Base-by-base conservation (phyloP, 305 asterid species). In the Caryopteris hybrid region DNA sequence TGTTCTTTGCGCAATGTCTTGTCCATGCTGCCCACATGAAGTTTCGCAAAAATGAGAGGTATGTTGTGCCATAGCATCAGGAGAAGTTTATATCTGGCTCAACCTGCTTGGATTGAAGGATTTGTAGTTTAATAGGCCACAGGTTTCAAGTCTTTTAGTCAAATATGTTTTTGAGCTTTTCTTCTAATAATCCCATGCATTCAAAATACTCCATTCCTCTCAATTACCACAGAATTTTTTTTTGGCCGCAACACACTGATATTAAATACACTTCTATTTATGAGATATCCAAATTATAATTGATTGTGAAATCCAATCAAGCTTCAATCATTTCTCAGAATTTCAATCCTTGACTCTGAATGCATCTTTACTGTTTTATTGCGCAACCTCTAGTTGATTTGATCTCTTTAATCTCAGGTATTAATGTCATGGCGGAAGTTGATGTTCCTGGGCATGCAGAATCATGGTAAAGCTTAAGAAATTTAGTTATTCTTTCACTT, bases 401-500 rank as follows among this genome's bases (percentile, higher is more conserved):
- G 34, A 27, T 43, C 25, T 54, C 50, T 50, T 61, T 29, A 25
- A 47, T 58, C 70, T 33, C 86, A 92, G 98, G 98, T 70, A 85
- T 92, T 74, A 88, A 90, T 78, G 91, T 92, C 52, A 83, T 92
- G 98, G 91, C 98, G 53, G 98, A 92, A 85, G 89, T 92, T 50
- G 98, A 92, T 64, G 95, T 92, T 63, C 98, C 97, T 64, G 96
- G 96, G 72, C 98, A 92, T 84, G 98, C 95, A 61, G 95, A 84
- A 70, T 90, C 98, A 66, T 92, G 98, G 98, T 86, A 77, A 68
- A 75, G 75, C 68, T 63, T 66, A 33, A 14, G 70, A 62, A 17
- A 6, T 57, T 11, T 57, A 80, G 69, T 27, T 58, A 62, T 43
- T 20, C 21, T 36, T 54, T 76, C 68, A 29, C 68, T 16, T 48